A percentile compares a stretch with the other conserved stretches of the same genome.
Conservation (phyloP, 805 yeast species). For the Candida peoriensis region DNA sequence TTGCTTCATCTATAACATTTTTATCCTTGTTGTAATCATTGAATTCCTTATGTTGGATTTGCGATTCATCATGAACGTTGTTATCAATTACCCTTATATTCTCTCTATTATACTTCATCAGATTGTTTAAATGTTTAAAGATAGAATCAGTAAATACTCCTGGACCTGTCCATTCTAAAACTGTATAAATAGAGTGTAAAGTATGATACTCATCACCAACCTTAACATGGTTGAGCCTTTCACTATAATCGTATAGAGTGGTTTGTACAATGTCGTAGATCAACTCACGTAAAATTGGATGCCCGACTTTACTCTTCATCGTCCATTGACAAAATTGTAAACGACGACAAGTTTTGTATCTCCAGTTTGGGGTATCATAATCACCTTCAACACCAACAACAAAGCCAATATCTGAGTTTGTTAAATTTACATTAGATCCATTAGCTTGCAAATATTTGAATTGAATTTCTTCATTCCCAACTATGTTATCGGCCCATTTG, state of each 20-base stretch:
- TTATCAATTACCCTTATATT: no score
- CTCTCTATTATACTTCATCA: no score
- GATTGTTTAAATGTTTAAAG: slow-evolving; percentile 42
- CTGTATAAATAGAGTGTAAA: slow-evolving; percentile 55
- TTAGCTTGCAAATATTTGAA: no score
- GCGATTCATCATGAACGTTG: not conserved
- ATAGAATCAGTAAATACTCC: slow-evolving; percentile 47
- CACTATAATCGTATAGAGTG: slow-evolving; percentile 38
- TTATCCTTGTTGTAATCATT: slow-evolving; percentile 2
- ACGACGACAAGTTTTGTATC: slow-evolving; percentile 44
- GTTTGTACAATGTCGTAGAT: slow-evolving; percentile 49
- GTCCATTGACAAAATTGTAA: slow-evolving; percentile 62
- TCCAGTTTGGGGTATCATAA: slow-evolving; percentile 48
- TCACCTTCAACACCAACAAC: slow-evolving; percentile 53
- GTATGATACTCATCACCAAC: slow-evolving; percentile 30
- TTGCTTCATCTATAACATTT: not conserved
- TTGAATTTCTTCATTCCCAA: slow-evolving; percentile 46
- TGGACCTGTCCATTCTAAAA: slow-evolving; percentile 52
- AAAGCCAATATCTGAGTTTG: slow-evolving; percentile 36
- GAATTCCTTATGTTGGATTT: slow-evolving; percentile 18
- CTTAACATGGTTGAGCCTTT: slow-evolving; percentile 23
- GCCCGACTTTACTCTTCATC: slow-evolving; percentile 57
- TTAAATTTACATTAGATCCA: not conserved
- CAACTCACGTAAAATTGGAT: slow-evolving; percentile 53
- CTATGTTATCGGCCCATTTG: slow-evolving; percentile 53